These are phyloP conservation scores for Rubia yunnanensis DNA, from an alignment of 257 asterid genomes.

Conservation along the genomic window DNA sequence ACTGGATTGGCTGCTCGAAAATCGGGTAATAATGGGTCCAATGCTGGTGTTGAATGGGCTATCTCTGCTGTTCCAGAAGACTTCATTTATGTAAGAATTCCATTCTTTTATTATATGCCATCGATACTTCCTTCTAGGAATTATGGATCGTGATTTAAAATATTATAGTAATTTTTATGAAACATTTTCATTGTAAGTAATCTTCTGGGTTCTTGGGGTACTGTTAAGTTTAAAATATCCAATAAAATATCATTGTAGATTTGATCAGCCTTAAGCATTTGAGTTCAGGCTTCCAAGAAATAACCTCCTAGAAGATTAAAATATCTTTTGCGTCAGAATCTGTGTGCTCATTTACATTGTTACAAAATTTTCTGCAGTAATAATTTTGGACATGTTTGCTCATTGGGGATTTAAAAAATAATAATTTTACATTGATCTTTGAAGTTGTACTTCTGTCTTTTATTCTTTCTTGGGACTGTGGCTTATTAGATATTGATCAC, in stretches of 20 bases:
- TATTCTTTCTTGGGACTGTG: neutral
- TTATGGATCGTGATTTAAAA: constrained; percentile 2
- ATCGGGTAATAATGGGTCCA: constrained; percentile 46
- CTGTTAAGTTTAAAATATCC: no score
- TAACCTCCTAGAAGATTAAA: neutral
- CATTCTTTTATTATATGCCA: constrained; percentile 5
- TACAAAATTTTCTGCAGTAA: neutral
- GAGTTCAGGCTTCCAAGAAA: neutral
- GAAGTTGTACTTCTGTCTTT: neutral
- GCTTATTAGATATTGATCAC: neutral
- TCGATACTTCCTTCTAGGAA: constrained; percentile 12
- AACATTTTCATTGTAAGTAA: neutral
- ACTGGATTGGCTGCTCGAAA: constrained; percentile 74
- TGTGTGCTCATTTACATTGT: neutral
- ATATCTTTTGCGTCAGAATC: neutral
- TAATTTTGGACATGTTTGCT: neutral
- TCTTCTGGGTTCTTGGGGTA: neutral
- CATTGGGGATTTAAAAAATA: neutral
- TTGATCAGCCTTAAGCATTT: no score
- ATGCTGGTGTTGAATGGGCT: constrained; percentile 79
- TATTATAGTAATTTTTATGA: neutral
- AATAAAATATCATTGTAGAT: no score
- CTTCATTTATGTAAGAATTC: constrained; percentile 58
- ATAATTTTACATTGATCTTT: no score
- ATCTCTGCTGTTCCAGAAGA: constrained; percentile 75